Evolutionary conservation across 768 basidiomycete species (phyloP), one percentile per base, ranked within the genome.

Genomic region (Paxillus involutus): DNA sequence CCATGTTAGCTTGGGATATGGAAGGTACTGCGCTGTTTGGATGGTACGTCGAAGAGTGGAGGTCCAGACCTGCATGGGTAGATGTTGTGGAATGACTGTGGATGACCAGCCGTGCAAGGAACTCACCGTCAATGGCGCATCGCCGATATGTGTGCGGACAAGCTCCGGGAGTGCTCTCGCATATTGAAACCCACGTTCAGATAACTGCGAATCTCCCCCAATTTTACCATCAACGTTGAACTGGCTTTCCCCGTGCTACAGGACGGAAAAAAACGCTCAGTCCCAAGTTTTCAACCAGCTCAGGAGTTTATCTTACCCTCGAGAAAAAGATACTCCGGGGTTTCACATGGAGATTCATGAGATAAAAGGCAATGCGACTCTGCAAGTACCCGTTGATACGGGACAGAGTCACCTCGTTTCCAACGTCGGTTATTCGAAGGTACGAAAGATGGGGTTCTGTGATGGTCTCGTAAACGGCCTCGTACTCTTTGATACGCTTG

Each of bases 301-400:
- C n/a, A 13, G 8, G 47, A 32, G 14, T 44, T 16, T 14, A n/a
- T 47, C 87, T 63, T 65, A 98, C 96, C 63, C 97, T 75, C 5
- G 97, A 98, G 56, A 99, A 82, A 73, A 94, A 99, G 56, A 99
- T 98, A 67, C 88, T 93, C 53, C 97, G 81, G 6, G 97, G 96
- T 63, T 97, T 97, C 61, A 99, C 76, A 71, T 99, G 97, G 63
- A 98, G 71, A 70, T 98, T 98, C 95, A 98, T 98, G 51, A 99
- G 78, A 72, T 95, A 99, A 74, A 96, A 99, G 17, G 94, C 96
- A 60, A 99, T 94, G 35, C 97, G 88, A 78, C 92, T 94, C 66
- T 95, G 93, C 55, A 99, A 74, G 66, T 99, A 99, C 13, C 95
- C 95, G 65, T 95, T 85, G 50, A 99, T 98, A 59, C 87, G 79